Evolutionary conservation across 2,329 filamentous ascomycete species (phyloP).

Genomic region (Trichoderma aggressivum): DNA sequence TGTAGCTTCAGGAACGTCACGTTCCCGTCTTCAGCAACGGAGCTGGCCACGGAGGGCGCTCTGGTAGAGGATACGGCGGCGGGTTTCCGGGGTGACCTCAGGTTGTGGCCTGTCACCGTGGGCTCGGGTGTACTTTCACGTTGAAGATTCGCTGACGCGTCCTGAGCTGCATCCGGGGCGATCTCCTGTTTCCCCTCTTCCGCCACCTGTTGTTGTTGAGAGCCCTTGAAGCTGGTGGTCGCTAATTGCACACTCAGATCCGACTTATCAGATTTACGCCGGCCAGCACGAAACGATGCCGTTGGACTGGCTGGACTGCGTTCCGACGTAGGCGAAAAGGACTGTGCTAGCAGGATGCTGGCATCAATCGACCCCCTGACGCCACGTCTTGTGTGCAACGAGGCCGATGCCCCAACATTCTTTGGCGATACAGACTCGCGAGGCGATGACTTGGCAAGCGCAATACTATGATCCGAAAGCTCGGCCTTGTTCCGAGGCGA

Average conservation of each 20-base stretch:
- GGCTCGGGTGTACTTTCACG: neutral
- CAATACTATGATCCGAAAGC: constrained; percentile 28
- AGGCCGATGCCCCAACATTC: constrained; percentile 24
- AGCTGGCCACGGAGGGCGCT: constrained; percentile 31
- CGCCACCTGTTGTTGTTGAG: constrained; percentile 19
- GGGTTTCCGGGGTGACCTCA: constrained; percentile 8
- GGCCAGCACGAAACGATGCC: constrained; percentile 3
- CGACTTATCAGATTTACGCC: constrained; percentile 1
- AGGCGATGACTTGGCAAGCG: constrained; percentile 23
- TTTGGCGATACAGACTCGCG: constrained; percentile 11
- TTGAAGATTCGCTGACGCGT: neutral
- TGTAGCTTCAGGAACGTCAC: constrained; percentile 42
- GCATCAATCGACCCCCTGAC: constrained; percentile 21
- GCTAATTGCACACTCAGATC: constrained; percentile 28
- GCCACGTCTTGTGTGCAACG: constrained; percentile 30
- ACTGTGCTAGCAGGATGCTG: constrained; percentile 14
- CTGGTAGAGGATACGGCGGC: constrained; percentile 16
- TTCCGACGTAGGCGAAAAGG: constrained; percentile 1
- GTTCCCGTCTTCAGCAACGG: constrained; percentile 26
- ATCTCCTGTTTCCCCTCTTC: neutral
- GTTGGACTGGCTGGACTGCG: constrained; percentile 7
- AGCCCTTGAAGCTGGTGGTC: constrained; percentile 21
- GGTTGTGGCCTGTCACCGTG: neutral
- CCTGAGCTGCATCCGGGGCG: constrained; percentile 25
- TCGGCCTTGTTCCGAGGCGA: constrained; percentile 29